A percentile compares a stretch with the other conserved stretches of the same genome.
Evolutionary conservation across 495 filamentous ascomycete species (phyloP).

Genomic region (Evansstolkia leycettana): DNA sequence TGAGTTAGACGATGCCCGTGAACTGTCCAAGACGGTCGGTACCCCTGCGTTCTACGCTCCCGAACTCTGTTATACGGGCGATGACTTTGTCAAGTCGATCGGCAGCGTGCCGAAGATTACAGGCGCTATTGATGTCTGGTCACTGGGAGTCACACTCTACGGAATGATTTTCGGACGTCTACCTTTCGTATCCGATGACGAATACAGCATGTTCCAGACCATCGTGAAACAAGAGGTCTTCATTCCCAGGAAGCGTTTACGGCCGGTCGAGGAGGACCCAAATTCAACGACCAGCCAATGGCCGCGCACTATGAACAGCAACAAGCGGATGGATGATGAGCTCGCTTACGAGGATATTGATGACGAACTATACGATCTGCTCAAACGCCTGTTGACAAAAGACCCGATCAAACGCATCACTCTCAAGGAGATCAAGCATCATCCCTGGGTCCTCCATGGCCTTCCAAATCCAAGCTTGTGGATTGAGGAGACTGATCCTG

Average conservation of each 20-base stretch:
- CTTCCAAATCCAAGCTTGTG: slow-evolving; percentile 63
- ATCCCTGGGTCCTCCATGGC: slow-evolving; percentile 85
- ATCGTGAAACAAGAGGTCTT: slow-evolving; percentile 87
- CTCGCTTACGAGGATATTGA: slow-evolving; percentile 79
- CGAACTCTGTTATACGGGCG: slow-evolving; percentile 76
- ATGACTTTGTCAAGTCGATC: slow-evolving; percentile 33
- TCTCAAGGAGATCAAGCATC: slow-evolving; percentile 84
- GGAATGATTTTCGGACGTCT: slow-evolving; percentile 88
- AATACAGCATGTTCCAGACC: slow-evolving; percentile 77
- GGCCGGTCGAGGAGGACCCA: slow-evolving; percentile 54
- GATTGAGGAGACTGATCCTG: slow-evolving; percentile 91
- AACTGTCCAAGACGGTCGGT: slow-evolving; percentile 93
- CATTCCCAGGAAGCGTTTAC: slow-evolving; percentile 69
- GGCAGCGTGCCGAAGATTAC: slow-evolving; percentile 43
- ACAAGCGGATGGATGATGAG: slow-evolving; percentile 51
- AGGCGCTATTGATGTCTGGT: slow-evolving; percentile 88
- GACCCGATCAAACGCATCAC: slow-evolving; percentile 80
- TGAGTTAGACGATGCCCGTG: slow-evolving; percentile 80
- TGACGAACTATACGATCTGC: slow-evolving; percentile 66
- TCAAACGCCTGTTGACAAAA: slow-evolving; percentile 74
- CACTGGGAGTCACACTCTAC: slow-evolving; percentile 88
- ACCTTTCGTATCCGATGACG: slow-evolving; percentile 82
- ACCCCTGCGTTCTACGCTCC: slow-evolving; percentile 97
- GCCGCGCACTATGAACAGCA: slow-evolving; percentile 20
- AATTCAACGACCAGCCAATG: slow-evolving; percentile 21